phyloP scores from a whole-genome alignment of 805 yeast genomes.

The Nakazawaea wyomingensis region DNA sequence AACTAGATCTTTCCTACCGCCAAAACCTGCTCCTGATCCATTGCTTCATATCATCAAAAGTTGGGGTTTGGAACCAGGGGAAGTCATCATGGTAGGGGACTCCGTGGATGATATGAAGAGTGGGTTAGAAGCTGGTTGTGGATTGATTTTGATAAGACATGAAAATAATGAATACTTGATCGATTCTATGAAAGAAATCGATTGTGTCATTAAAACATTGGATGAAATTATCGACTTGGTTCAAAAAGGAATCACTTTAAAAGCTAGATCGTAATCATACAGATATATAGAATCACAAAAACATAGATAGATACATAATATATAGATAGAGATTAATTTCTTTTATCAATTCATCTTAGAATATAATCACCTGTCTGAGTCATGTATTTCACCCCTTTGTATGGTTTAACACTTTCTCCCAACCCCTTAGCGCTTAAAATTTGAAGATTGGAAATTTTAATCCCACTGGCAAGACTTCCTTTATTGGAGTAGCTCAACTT shows the following conservation, averaged over 20 bases:
- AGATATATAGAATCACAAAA: too few species aligned
- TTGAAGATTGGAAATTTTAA: constrained; percentile 60
- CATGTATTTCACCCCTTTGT: constrained; percentile 84
- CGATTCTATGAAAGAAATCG: constrained; percentile 29
- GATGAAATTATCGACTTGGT: constrained; percentile 32
- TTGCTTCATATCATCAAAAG: constrained; percentile 45
- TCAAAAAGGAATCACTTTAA: constrained; percentile 28
- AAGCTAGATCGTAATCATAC: constrained; percentile 6
- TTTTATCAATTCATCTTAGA: too few species aligned
- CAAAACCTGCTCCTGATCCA: constrained; percentile 67
- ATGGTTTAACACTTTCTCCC: constrained; percentile 64
- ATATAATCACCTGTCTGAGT: constrained; percentile 59
- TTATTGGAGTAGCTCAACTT: constrained; percentile 50
- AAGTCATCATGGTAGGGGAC: constrained; percentile 68
- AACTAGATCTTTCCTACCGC: constrained; percentile 61
- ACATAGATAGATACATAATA: too few species aligned
- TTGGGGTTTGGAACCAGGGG: constrained; percentile 42
- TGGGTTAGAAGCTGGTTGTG: constrained; percentile 59
- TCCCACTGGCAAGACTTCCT: constrained; percentile 73
- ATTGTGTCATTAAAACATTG: constrained; percentile 28
- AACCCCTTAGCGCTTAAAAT: constrained; percentile 54
- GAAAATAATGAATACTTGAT: constrained; percentile 43
- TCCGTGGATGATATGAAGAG: constrained; percentile 65
- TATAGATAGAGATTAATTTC: too few species aligned
- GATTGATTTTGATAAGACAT: constrained; percentile 49